phyloP scores from a whole-genome alignment of 768 basidiomycete genomes.

The Chalciporus pseudorubinellus region DNA sequence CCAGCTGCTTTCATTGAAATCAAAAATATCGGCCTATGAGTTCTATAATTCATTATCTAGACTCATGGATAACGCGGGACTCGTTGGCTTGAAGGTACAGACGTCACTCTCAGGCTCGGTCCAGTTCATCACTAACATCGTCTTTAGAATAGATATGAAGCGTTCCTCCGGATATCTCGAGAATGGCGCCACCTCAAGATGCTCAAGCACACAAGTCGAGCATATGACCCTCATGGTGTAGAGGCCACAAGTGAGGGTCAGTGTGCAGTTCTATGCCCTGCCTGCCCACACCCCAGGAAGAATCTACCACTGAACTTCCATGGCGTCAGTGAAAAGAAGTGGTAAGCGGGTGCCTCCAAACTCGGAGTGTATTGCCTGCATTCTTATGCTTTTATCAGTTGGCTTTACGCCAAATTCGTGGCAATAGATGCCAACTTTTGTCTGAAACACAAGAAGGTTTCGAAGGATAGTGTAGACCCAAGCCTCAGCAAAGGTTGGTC shows the following conservation, averaged over 20 bases:
- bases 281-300: conserved; percentile 12
- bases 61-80: background rate
- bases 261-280: conserved; percentile 11
- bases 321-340: background rate
- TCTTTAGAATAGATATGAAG: background rate
- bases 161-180: background rate
- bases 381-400: conserved; percentile 15
- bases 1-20: background rate
- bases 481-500: conserved; percentile 25
- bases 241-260: background rate
- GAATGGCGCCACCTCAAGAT: conserved; percentile 2
- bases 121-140: no score
- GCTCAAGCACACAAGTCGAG: background rate
- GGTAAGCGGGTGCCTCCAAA: background rate
- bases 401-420: conserved; percentile 27
- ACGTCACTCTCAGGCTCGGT: no score
- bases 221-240: background rate
- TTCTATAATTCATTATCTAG: background rate
- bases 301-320: conserved; percentile 1
- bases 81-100: no score
- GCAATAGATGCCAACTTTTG: conserved; percentile 35
- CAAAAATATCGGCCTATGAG: background rate
- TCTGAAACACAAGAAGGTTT: conserved; percentile 26
- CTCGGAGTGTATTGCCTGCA: no score
- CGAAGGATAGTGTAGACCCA: conserved; percentile 27